Conservation (phyloP, 2,329 filamentous ascomycete species). For the Dendryphion nanum region DNA sequence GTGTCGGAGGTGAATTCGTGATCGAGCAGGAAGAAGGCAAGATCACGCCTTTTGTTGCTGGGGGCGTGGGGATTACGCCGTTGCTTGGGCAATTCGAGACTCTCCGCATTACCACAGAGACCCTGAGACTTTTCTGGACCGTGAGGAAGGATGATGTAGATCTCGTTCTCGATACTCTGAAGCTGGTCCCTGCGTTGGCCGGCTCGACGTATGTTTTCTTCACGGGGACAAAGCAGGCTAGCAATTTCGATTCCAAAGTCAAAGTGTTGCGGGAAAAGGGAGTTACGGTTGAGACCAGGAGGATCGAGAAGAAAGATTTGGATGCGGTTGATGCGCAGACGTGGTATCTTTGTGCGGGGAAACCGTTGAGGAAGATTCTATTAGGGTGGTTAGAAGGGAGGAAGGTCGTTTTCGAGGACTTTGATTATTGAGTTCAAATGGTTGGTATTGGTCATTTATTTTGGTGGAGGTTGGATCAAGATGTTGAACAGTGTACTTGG, state of each 20-base stretch:
- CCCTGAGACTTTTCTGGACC: slow-evolving; percentile 67
- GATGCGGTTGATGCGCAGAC: slow-evolving; percentile 35
- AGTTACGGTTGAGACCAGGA: slow-evolving; percentile 42
- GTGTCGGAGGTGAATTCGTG: slow-evolving; percentile 68
- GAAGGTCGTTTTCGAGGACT: slow-evolving; percentile 52
- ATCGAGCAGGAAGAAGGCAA: slow-evolving; percentile 40
- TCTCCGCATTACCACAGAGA: slow-evolving; percentile 6
- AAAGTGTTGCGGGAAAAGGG: slow-evolving; percentile 29
- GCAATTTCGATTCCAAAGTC: slow-evolving; percentile 26
- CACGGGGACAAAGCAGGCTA: slow-evolving; percentile 47
- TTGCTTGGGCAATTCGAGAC: slow-evolving; percentile 64
- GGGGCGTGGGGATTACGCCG: slow-evolving; percentile 81
- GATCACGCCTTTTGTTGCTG: slow-evolving; percentile 65
- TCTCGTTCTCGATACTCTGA: slow-evolving; percentile 61
- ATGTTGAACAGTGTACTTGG: too few relatives aligned
- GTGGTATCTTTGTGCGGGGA: slow-evolving; percentile 62
- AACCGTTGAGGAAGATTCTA: slow-evolving; percentile 49
- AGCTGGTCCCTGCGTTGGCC: slow-evolving; percentile 52
- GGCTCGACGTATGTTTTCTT: slow-evolving; percentile 61
- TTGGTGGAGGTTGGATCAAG: too few relatives aligned
- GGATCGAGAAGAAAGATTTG: slow-evolving; percentile 49
- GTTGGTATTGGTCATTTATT: too few relatives aligned
- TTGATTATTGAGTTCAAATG: slow-evolving; percentile 44
- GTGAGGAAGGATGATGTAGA: slow-evolving; percentile 60
- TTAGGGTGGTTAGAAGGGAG: slow-evolving; percentile 49